Evolutionary conservation across 257 asterid genomes (phyloP).

Genomic region (Rhazya stricta): DNA sequence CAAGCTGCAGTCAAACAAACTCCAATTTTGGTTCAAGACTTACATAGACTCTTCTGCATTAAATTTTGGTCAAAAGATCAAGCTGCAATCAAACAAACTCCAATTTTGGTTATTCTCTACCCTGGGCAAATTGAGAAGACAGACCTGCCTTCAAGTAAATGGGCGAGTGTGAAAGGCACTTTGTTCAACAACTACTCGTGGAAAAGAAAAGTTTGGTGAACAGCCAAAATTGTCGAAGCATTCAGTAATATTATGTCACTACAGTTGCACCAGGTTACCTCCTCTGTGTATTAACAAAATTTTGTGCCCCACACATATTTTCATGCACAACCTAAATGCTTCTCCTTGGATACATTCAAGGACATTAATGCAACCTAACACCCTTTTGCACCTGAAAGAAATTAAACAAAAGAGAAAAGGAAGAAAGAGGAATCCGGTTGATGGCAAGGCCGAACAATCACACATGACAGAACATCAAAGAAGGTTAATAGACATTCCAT

Average conservation of each 20-base stretch:
- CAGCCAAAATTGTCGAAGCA: not conserved
- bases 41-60: no score
- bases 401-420: not conserved
- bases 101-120: not conserved
- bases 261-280: not conserved
- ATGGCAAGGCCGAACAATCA: not conserved
- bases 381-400: no score
- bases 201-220: not conserved
- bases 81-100: no score
- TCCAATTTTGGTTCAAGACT: not conserved
- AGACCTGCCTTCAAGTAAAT: constrained; percentile 1
- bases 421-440: not conserved
- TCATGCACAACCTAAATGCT: not conserved
- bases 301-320: not conserved
- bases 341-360: no score
- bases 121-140: not conserved
- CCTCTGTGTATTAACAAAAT: not conserved
- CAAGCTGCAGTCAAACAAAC: not conserved
- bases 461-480: not conserved
- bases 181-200: not conserved
- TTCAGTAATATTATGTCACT: not conserved
- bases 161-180: not conserved
- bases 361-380: no score
- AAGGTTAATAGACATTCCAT: no score
- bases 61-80: no score